These are phyloP conservation scores for button mushroom (Agaricus bisporus) DNA, from an alignment of 768 basidiomycete genomes.

Conservation along the genomic window DNA sequence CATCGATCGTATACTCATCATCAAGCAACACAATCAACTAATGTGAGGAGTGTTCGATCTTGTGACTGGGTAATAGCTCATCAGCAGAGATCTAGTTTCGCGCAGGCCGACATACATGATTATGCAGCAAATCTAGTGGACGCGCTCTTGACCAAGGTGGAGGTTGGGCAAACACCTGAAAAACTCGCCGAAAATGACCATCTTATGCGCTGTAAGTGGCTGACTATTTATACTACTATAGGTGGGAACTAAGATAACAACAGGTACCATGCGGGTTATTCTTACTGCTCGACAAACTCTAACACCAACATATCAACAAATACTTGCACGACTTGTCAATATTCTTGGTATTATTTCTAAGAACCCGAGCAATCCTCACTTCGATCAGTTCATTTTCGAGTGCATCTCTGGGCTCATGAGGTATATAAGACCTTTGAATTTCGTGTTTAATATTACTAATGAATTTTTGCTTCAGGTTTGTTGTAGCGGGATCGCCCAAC, in stretches of 20 bases:
- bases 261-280: conserved; percentile 91
- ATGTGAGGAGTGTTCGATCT: conserved; percentile 45
- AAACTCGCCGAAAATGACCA: conserved; percentile 97
- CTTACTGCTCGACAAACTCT: conserved; percentile 81
- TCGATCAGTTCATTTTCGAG: conserved; percentile 98
- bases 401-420: conserved; percentile 90
- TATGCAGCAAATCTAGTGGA: conserved; percentile 69
- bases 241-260: background rate
- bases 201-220: conserved; percentile 85
- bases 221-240: conserved; percentile 6
- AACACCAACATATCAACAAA: conserved; percentile 56
- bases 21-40: conserved; percentile 70
- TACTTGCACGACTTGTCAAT: conserved; percentile 67
- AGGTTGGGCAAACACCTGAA: conserved; percentile 72
- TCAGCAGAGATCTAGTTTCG: conserved; percentile 50
- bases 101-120: conserved; percentile 80
- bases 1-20: conserved; percentile 92
- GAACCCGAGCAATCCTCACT: conserved; percentile 96
- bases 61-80: background rate
- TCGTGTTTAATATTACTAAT: background rate
- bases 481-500: conserved; percentile 63
- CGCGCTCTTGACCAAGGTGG: conserved; percentile 74
- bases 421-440: conserved; percentile 27
- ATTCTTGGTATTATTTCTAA: conserved; percentile 87
- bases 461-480: conserved; percentile 47